Conservation (phyloP, 306 rosid species). For the Hippophae rhamnoides region DNA sequence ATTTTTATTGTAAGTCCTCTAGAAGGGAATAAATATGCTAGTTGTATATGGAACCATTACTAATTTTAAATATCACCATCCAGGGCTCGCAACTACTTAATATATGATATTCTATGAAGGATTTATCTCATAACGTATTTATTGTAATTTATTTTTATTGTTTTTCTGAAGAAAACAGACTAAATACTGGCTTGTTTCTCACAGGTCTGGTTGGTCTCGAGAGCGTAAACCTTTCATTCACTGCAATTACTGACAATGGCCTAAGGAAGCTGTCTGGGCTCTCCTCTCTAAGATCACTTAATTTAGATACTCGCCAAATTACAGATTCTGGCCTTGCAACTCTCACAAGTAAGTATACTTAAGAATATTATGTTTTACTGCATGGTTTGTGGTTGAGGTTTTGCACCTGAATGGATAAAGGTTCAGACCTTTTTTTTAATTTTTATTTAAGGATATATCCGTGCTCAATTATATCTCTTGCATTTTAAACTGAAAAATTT, state of each 20-base stretch:
- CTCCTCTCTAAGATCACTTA: constrained; percentile 78
- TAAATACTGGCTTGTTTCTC: constrained; percentile 18
- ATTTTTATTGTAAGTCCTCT: too few relatives aligned
- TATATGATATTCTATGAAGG: too few relatives aligned
- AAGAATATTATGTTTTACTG: constrained; percentile 5
- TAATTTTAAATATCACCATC: too few relatives aligned
- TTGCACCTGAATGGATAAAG: background rate
- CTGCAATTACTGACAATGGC: constrained; percentile 54
- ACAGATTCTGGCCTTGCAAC: constrained; percentile 74
- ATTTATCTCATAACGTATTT: too few relatives aligned
- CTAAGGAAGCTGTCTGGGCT: constrained; percentile 68
- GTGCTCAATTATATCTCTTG: too few relatives aligned
- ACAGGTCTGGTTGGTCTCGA: constrained; percentile 72
- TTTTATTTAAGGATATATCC: too few relatives aligned
- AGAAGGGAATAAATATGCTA: too few relatives aligned
- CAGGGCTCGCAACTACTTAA: too few relatives aligned
- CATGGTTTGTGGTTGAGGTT: background rate
- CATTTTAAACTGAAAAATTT: too few relatives aligned
- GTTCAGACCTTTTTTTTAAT: too few relatives aligned
- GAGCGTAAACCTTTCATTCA: constrained; percentile 83
- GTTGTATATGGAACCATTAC: too few relatives aligned
- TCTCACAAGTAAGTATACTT: constrained; percentile 55
- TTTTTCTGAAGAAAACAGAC: constrained; percentile 8
- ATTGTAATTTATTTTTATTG: background rate
- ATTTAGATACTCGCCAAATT: constrained; percentile 83